Evolutionary conservation across 768 basidiomycete species (phyloP).

Genomic region (Tremella mesenterica): DNA sequence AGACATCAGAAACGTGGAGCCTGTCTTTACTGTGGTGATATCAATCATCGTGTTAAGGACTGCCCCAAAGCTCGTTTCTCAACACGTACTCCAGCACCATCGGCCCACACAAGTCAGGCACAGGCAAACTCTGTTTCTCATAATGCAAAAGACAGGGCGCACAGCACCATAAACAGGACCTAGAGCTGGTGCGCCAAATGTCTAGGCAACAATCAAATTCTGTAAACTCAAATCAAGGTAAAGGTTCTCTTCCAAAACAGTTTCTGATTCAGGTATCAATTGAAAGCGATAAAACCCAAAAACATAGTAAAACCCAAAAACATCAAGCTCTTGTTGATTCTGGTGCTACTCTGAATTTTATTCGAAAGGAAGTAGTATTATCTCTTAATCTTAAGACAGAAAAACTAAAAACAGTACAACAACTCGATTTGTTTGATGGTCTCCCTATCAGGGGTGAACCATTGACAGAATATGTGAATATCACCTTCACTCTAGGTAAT

Average conservation of each 20-base stretch:
- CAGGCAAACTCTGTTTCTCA: neutral
- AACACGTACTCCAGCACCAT: neutral
- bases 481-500: neutral
- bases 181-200: neutral
- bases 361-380: neutral
- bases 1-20: neutral
- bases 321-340: neutral
- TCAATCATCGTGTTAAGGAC: neutral
- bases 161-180: neutral
- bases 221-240: too few relatives aligned
- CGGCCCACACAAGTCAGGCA: neutral
- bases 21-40: neutral
- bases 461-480: neutral
- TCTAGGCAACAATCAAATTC: neutral
- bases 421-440: neutral
- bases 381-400: neutral
- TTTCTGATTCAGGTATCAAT: neutral
- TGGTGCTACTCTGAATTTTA: neutral
- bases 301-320: neutral
- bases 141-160: neutral
- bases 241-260: too few relatives aligned
- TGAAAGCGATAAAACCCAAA: too few relatives aligned
- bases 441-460: neutral
- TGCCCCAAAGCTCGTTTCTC: neutral
- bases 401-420: neutral